Base-by-base conservation (phyloP, 441 rosid genomes). In the Hypseocharis bilobata region DNA sequence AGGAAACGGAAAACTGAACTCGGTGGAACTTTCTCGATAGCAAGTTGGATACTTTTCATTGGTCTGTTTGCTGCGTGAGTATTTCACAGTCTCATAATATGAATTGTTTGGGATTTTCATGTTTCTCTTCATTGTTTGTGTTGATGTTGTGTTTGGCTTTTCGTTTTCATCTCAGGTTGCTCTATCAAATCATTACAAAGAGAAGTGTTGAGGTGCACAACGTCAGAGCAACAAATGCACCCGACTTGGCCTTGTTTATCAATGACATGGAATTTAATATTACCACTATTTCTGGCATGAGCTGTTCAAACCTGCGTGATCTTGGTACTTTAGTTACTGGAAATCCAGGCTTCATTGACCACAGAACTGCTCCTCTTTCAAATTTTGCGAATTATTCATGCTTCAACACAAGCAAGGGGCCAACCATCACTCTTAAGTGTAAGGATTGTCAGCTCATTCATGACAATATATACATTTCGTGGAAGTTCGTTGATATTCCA, bases 1-100 rank as follows among this genome's bases (percentile, higher is more conserved):
- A 83, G 66, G 78, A 94, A 94, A 78, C 78, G 96, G 61, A 94
- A 94, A 84, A 94, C 97, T 0, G 99, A 94, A 70, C 87, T 94
- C 1, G 99, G 99, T 25, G 99, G 97, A 68, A 70, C 88, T 30
- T 88, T 94, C 62, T 94, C 99, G 2, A 82, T 94, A 20, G 99
- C 99, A 63, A 87, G 96, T 84, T 94, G 89, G 88, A 94, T 91
- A 30, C 87, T 94, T 54, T 94, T 94, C 84, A 80, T 79, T 30
- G 99, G 99, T 27, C 74, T 94, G 63, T 87, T 91, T 75, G 87
- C 97, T 65, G 92, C 94, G 97, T 91, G 84, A 89, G 99, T 87
- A 68, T 64, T 23, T 23, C 6, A 49, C 6, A 20, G 7, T 19
- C 20, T 16, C 26, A 1, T 19, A 1, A 13, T 3, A 10, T n/a